Evolutionary conservation across 73 alveolate genomes (phyloP).

Genomic region (Blepharisma japonicum): DNA sequence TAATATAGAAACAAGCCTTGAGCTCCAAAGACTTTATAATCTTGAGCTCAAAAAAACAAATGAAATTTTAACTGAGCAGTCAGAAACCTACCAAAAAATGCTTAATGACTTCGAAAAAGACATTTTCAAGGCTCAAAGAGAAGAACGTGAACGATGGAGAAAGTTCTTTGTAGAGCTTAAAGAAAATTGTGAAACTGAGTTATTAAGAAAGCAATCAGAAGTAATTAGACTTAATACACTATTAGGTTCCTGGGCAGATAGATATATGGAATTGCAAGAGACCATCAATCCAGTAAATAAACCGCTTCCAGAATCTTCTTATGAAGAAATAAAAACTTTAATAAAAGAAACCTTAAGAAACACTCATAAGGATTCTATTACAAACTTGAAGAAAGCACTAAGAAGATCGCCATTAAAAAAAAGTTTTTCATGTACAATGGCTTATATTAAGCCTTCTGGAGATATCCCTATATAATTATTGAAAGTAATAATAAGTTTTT

Average conservation of each 20-base stretch:
- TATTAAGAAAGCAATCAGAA: constrained; percentile 5
- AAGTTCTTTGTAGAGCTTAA: constrained; percentile 7
- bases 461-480: too few relatives aligned
- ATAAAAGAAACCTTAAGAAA: neutral
- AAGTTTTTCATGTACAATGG: too few relatives aligned
- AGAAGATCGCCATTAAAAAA: too few relatives aligned
- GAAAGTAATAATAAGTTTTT: too few relatives aligned
- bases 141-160: constrained; percentile 2
- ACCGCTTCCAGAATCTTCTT: neutral
- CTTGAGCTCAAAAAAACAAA: too few relatives aligned
- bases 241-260: neutral
- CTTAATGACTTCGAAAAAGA: neutral
- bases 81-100: neutral
- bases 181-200: constrained; percentile 17
- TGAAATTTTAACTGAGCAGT: too few relatives aligned
- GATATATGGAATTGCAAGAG: constrained; percentile 23
- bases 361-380: too few relatives aligned
- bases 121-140: neutral
- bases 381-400: too few relatives aligned
- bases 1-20: too few relatives aligned
- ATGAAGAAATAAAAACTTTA: neutral
- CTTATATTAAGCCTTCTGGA: too few relatives aligned
- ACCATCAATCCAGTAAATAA: neutral
- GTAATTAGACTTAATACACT: neutral
- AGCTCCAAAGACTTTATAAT: too few relatives aligned